Conservation (phyloP, 2,329 filamentous ascomycete genomes). For the Fusarium sp. region DNA sequence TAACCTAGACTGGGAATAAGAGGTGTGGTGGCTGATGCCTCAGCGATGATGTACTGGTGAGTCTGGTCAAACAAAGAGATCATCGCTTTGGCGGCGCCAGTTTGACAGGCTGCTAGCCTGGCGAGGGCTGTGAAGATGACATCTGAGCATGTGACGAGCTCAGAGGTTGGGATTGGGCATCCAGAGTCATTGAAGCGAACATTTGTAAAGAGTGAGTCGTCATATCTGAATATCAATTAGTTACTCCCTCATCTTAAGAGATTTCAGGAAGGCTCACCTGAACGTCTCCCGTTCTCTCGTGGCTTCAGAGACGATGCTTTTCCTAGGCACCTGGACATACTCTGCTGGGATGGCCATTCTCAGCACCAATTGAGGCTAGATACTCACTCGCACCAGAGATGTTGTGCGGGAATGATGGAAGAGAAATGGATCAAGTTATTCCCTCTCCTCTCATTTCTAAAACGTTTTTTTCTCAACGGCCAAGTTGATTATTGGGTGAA, state of each 20-base stretch:
- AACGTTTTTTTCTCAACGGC: background rate
- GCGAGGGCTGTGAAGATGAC: slow-evolving; percentile 59
- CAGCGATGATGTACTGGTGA: slow-evolving; percentile 63
- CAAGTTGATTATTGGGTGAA: background rate
- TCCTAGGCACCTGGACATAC: slow-evolving; percentile 15
- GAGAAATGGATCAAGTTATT: background rate
- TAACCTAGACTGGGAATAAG: slow-evolving; percentile 44
- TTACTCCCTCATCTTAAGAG: background rate
- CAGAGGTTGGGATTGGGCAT: slow-evolving; percentile 35
- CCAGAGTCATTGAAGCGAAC: slow-evolving; percentile 43
- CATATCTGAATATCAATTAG: slow-evolving; percentile 8
- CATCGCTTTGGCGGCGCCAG: slow-evolving; percentile 55
- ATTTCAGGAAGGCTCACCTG: slow-evolving; percentile 33
- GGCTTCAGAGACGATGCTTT: slow-evolving; percentile 39
- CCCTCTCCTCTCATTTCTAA: background rate
- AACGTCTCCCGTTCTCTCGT: slow-evolving; percentile 49
- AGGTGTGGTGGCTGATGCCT: slow-evolving; percentile 58
- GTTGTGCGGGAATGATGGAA: background rate
- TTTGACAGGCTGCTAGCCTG: slow-evolving; percentile 58
- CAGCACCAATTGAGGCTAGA: background rate
- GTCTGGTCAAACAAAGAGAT: slow-evolving; percentile 63
- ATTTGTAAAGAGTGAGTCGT: slow-evolving; percentile 23
- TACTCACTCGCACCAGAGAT: background rate
- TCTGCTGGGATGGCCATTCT: slow-evolving; percentile 11
- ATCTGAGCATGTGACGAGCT: slow-evolving; percentile 49